Percentiles rank a stretch among this genome's conserved stretches.
phyloP scores from a whole-genome alignment of 2,329 filamentous ascomycete genomes.

The Ascochyta fabae region DNA sequence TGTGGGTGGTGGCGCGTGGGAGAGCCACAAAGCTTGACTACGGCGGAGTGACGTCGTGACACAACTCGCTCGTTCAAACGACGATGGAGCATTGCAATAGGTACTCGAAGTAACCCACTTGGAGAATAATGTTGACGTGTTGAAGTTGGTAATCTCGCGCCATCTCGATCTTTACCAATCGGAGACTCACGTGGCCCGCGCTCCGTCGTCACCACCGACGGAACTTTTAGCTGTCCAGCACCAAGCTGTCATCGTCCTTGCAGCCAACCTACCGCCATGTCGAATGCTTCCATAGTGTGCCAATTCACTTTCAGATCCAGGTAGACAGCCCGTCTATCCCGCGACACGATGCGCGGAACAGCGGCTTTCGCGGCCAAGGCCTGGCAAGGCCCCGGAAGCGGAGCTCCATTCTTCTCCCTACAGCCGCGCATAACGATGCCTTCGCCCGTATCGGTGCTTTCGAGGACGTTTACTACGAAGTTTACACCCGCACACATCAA shows the following conservation, averaged over 20 bases:
- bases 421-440: slow-evolving; percentile 31
- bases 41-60: slow-evolving; percentile 15
- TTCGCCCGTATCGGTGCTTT: slow-evolving; percentile 18
- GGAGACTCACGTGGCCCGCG: slow-evolving; percentile 30
- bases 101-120: background rate
- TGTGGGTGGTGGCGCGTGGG: background rate
- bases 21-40: slow-evolving; percentile 14
- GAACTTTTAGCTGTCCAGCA: slow-evolving; percentile 27
- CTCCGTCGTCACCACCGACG: slow-evolving; percentile 39
- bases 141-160: slow-evolving; percentile 16
- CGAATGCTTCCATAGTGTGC: slow-evolving; percentile 24
- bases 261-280: slow-evolving; percentile 30
- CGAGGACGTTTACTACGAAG: slow-evolving; percentile 25
- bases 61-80: background rate
- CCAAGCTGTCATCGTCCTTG: slow-evolving; percentile 21
- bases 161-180: slow-evolving; percentile 15
- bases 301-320: slow-evolving; percentile 22
- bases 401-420: slow-evolving; percentile 44
- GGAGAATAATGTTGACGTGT: slow-evolving; percentile 15
- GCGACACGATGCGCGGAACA: slow-evolving; percentile 45
- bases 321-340: slow-evolving; percentile 34
- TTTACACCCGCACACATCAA: slow-evolving; percentile 1
- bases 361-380: slow-evolving; percentile 40
- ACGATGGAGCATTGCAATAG: background rate
- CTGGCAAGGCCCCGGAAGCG: slow-evolving; percentile 44